phyloP scores from a whole-genome alignment of 176 grass and related monocot genomes.

The Carex parvula region DNA sequence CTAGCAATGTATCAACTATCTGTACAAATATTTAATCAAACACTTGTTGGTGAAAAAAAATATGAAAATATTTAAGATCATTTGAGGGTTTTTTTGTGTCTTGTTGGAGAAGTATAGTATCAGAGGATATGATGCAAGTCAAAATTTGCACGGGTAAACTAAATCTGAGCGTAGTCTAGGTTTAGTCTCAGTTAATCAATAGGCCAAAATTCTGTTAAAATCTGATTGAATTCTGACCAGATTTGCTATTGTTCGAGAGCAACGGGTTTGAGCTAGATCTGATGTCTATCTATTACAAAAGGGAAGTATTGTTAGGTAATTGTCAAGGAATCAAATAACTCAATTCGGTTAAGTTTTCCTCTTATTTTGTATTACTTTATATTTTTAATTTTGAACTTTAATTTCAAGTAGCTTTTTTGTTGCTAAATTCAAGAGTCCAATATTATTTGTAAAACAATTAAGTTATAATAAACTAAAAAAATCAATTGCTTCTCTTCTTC shows the following conservation, averaged over 20 bases:
- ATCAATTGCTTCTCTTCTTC: neutral
- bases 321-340: neutral
- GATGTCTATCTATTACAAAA: neutral
- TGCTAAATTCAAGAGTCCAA: neutral
- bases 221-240: neutral
- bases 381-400: neutral
- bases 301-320: neutral
- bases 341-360: neutral
- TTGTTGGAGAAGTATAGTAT: neutral
- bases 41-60: neutral
- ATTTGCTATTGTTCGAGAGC: neutral
- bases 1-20: slow-evolving; percentile 80
- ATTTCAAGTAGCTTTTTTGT: neutral
- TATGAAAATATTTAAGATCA: slow-evolving; percentile 27
- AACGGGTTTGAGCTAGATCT: neutral
- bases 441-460: neutral
- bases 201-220: neutral
- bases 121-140: neutral
- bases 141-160: neutral
- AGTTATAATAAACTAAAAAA: neutral
- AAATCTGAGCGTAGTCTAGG: neutral
- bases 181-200: neutral
- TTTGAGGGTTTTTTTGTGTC: neutral
- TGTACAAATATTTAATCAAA: slow-evolving; percentile 28
- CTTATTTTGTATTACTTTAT: neutral